phyloP scores from a whole-genome alignment of 2,329 filamentous ascomycete species.

The Boeremia exigua region DNA sequence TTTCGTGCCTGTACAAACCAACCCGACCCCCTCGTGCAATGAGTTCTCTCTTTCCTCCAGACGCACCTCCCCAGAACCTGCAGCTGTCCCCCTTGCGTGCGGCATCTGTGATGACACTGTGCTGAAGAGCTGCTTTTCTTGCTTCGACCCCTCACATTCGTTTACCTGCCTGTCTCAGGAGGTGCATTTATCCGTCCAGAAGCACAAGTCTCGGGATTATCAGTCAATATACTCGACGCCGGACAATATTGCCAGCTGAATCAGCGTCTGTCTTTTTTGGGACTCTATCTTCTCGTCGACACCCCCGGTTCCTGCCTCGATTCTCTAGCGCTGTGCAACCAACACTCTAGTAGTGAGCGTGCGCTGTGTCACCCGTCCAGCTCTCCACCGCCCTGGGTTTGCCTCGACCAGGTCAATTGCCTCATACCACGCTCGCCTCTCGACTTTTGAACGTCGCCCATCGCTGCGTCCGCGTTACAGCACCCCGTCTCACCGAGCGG shows the following conservation, averaged over 20 bases:
- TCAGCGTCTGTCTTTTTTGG: conserved; percentile 21
- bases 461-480: conserved; percentile 15
- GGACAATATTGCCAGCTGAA: conserved; percentile 13
- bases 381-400: conserved; percentile 29
- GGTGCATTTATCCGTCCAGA: conserved; percentile 12
- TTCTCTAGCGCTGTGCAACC: conserved; percentile 43
- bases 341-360: conserved; percentile 30
- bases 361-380: conserved; percentile 36
- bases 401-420: conserved; percentile 18
- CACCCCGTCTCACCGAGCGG: conserved; percentile 13
- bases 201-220: background rate
- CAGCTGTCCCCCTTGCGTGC: conserved; percentile 29
- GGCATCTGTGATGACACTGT: conserved; percentile 25
- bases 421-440: conserved; percentile 23
- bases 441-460: conserved; percentile 14
- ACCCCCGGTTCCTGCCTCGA: conserved; percentile 24
- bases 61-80: conserved; percentile 23
- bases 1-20: conserved; percentile 34
- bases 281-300: conserved; percentile 18
- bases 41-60: conserved; percentile 19
- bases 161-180: conserved; percentile 23
- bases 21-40: conserved; percentile 25
- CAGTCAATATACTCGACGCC: conserved; percentile 18
- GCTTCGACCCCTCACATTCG: conserved; percentile 33
- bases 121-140: conserved; percentile 23